These are phyloP conservation scores for Geosmithia flava DNA, from an alignment of 2,329 filamentous ascomycete species.

Conservation along the genomic window DNA sequence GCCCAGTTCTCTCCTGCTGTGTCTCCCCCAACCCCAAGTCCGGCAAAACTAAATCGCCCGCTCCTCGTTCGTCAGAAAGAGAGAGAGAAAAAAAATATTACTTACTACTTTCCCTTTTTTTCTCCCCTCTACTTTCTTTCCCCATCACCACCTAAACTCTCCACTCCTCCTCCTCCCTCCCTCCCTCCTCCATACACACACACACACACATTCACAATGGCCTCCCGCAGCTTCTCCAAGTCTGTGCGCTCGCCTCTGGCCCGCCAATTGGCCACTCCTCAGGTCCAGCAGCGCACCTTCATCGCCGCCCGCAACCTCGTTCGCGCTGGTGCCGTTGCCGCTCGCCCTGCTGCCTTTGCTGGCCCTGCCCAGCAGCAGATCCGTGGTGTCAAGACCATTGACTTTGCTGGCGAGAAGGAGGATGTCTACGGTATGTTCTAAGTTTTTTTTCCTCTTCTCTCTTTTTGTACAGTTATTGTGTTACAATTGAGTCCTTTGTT, in stretches of 20 bases:
- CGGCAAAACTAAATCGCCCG: too few relatives aligned
- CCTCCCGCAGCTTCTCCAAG: slow-evolving; percentile 62
- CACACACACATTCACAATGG: slow-evolving; percentile 45
- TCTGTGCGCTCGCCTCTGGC: slow-evolving; percentile 50
- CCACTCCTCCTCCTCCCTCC: slow-evolving; percentile 10
- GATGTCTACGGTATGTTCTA: slow-evolving; percentile 67
- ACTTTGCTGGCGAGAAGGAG: slow-evolving; percentile 95
- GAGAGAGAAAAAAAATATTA: too few relatives aligned
- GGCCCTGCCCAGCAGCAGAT: slow-evolving; percentile 53
- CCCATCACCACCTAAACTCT: slow-evolving; percentile 5
- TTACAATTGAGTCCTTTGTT: neutral
- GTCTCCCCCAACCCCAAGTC: too few relatives aligned
- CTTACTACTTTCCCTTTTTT: too few relatives aligned
- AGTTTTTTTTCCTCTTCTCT: too few relatives aligned
- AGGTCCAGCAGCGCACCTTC: slow-evolving; percentile 50
- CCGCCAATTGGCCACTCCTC: slow-evolving; percentile 50
- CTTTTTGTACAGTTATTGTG: neutral
- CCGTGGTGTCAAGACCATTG: slow-evolving; percentile 94
- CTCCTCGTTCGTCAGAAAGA: too few relatives aligned
- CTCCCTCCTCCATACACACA: slow-evolving; percentile 16
- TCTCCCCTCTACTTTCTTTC: too few relatives aligned
- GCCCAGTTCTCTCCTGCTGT: too few relatives aligned
- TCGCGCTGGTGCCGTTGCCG: slow-evolving; percentile 39
- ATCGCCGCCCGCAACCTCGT: slow-evolving; percentile 45
- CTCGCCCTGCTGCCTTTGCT: slow-evolving; percentile 36